These are phyloP conservation scores for Termitomyces sp. DNA, from an alignment of 1,284 basidiomycete genomes.

Conservation along the genomic window DNA sequence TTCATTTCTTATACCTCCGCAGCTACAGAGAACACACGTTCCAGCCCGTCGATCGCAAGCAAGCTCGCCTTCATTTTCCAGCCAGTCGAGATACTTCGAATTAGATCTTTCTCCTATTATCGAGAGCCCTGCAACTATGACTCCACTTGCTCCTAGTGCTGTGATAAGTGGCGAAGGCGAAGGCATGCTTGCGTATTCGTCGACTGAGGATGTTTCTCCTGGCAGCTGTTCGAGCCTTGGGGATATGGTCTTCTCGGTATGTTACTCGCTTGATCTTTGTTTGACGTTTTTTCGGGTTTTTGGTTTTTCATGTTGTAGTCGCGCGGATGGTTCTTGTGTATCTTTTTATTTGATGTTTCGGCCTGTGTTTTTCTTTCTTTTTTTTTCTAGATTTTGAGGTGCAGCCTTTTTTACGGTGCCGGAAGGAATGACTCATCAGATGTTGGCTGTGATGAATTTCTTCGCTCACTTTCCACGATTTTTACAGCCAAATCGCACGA, in stretches of 20 bases:
- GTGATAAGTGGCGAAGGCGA: slow-evolving; percentile 7
- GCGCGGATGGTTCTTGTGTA: not conserved
- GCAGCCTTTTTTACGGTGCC: too few relatives aligned
- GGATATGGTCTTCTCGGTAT: slow-evolving; percentile 21
- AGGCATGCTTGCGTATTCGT: not conserved
- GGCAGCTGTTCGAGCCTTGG: slow-evolving; percentile 25
- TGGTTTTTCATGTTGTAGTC: not conserved
- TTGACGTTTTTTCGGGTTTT: not conserved
- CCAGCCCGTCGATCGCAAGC: slow-evolving; percentile 7
- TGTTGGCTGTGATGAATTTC: not conserved
- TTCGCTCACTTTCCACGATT: not conserved
- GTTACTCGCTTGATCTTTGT: slow-evolving; percentile 14
- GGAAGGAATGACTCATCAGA: not conserved
- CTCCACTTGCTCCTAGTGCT: slow-evolving; percentile 2
- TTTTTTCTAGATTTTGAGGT: too few relatives aligned
- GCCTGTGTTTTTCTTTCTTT: not conserved
- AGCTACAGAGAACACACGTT: slow-evolving; percentile 1
- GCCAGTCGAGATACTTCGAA: slow-evolving; percentile 23
- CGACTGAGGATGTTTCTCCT: not conserved
- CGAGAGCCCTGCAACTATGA: slow-evolving; percentile 15
- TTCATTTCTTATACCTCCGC: not conserved
- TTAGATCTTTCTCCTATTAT: slow-evolving; percentile 27
- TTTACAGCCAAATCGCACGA: not conserved
- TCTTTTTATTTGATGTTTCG: not conserved
- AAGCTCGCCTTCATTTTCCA: slow-evolving; percentile 13